These are phyloP conservation scores for Chrysochromulina tobinii DNA, from an alignment of 78 protist genomes.

Conservation along the genomic window DNA sequence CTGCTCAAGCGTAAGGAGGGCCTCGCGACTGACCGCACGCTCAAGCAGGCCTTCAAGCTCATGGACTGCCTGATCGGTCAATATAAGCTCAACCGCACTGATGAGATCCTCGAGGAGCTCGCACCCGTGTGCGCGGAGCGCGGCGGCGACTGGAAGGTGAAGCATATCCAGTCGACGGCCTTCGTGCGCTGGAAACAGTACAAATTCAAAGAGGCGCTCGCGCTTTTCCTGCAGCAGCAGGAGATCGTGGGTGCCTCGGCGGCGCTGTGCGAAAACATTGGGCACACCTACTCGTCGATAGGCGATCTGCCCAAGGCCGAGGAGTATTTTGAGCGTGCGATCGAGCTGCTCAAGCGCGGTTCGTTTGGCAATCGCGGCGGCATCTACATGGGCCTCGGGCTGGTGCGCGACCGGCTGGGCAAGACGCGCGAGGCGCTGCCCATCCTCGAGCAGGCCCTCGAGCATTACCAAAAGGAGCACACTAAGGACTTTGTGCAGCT, in stretches of 20 bases:
- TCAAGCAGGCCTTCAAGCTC: background rate
- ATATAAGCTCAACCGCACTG: constrained; percentile 15
- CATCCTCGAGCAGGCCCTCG: background rate
- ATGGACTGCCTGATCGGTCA: background rate
- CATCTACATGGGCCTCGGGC: constrained; percentile 22
- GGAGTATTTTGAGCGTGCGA: background rate
- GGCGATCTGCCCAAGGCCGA: background rate
- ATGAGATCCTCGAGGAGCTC: background rate
- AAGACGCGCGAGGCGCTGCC: constrained; percentile 9
- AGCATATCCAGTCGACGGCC: background rate
- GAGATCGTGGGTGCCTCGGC: background rate
- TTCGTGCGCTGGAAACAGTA: background rate
- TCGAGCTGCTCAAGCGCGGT: background rate
- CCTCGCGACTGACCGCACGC: background rate
- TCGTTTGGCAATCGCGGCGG: constrained; percentile 8
- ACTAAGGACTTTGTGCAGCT: too few species aligned
- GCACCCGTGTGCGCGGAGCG: background rate
- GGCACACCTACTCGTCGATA: constrained; percentile 3
- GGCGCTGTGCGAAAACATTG: constrained; percentile 11
- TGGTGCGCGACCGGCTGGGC: constrained; percentile 21
- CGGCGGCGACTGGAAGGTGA: background rate
- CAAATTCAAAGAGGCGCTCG: background rate
- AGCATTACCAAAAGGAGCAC: background rate
- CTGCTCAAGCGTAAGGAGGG: background rate
- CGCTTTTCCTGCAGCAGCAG: background rate